Conservation (phyloP, 495 filamentous ascomycete species). For the Thermothielavioides terrestris region DNA sequence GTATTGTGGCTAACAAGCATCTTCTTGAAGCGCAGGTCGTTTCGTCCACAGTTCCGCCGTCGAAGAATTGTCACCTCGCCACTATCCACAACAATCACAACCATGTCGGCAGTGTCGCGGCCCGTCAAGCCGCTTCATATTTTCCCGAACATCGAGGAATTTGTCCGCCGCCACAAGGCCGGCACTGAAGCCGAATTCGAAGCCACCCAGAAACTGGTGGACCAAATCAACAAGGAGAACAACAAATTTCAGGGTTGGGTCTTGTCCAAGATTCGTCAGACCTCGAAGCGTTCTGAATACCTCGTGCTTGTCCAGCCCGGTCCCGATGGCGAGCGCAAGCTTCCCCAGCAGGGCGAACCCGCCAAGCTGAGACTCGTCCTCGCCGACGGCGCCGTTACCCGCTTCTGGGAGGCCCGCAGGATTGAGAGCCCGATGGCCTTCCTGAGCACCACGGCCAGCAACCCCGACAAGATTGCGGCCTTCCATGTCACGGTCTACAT, state of each 20-base stretch:
- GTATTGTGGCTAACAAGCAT: no score
- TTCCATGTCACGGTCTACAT: not conserved
- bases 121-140: not conserved
- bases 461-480: not conserved
- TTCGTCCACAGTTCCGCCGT: not conserved
- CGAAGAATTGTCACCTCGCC: not conserved
- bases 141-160: not conserved
- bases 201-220: not conserved
- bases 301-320: not conserved
- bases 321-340: not conserved
- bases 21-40: not conserved
- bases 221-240: not conserved
- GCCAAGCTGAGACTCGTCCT: not conserved
- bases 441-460: not conserved
- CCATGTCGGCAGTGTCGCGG: not conserved
- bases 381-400: not conserved
- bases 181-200: slow-evolving; percentile 8
- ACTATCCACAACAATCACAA: not conserved
- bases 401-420: not conserved
- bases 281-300: not conserved
- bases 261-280: not conserved
- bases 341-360: not conserved
- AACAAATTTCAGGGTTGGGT: slow-evolving; percentile 2
- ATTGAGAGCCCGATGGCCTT: not conserved
- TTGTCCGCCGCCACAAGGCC: not conserved